phyloP scores from a whole-genome alignment of 2,329 filamentous ascomycete genomes.

The Neospermospora avenae region DNA sequence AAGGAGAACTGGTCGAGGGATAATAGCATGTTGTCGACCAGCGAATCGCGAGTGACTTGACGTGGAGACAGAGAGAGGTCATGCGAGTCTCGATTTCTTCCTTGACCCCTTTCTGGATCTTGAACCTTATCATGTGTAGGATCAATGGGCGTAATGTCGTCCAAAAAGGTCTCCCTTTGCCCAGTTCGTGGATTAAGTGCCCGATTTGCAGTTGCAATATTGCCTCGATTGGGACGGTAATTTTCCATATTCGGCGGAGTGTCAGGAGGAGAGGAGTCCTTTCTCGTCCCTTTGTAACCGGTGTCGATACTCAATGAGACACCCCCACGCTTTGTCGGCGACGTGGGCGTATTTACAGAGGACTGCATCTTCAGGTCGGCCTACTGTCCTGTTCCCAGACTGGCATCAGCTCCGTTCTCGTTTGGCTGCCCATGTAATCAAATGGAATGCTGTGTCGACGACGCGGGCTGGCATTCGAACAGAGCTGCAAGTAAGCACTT shows the following conservation, averaged over 20 bases:
- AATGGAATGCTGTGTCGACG: constrained; percentile 14
- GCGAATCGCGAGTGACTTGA: constrained; percentile 79
- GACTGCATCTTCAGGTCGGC: constrained; percentile 29
- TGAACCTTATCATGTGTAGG: constrained; percentile 25
- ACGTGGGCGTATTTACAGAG: constrained; percentile 25
- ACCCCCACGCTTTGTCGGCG: constrained; percentile 31
- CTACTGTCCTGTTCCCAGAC: constrained; percentile 8
- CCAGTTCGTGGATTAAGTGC: constrained; percentile 29
- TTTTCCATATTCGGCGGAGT: constrained; percentile 29
- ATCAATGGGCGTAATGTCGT: constrained; percentile 36
- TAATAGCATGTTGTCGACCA: constrained; percentile 93
- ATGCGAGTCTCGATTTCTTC: constrained; percentile 47
- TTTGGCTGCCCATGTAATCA: constrained; percentile 10
- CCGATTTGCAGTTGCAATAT: constrained; percentile 27
- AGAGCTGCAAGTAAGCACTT: constrained; percentile 14
- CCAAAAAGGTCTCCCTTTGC: constrained; percentile 34
- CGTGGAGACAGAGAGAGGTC: constrained; percentile 78
- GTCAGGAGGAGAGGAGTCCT: constrained; percentile 28
- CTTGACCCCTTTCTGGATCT: constrained; percentile 20
- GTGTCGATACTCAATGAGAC: constrained; percentile 32
- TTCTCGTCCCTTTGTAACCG: constrained; percentile 30
- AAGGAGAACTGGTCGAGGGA: constrained; percentile 82
- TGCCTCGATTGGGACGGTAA: constrained; percentile 21
- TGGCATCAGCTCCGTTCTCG: constrained; percentile 19
- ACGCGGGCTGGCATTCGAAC: constrained; percentile 2